phyloP scores from a whole-genome alignment of 257 asterid genomes.

The Solanum raphanifolium region DNA sequence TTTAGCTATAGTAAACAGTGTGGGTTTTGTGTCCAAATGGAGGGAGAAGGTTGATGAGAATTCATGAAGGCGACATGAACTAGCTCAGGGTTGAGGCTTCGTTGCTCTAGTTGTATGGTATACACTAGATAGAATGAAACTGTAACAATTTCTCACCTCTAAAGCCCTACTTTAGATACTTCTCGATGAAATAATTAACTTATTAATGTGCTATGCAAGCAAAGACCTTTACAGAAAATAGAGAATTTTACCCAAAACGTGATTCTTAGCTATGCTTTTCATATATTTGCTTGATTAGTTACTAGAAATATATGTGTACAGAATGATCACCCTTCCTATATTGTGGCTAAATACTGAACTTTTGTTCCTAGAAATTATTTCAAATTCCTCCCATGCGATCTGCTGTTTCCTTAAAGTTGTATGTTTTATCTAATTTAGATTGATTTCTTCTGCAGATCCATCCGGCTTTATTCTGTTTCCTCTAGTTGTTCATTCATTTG shows the following conservation, averaged over 20 bases:
- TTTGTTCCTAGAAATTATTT: neutral
- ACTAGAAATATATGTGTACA: neutral
- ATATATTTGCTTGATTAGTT: neutral
- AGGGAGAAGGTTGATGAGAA: neutral
- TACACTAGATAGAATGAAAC: neutral
- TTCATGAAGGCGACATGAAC: neutral
- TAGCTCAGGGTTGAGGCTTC: neutral
- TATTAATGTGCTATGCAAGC: neutral
- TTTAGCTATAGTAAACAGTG: neutral
- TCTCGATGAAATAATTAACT: neutral
- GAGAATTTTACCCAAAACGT: neutral
- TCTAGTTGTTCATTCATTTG: conserved; percentile 97
- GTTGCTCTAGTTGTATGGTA: neutral
- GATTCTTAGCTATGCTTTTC: neutral
- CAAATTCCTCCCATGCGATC: neutral
- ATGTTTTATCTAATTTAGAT: neutral
- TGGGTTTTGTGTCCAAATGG: neutral
- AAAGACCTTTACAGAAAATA: neutral
- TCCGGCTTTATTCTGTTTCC: conserved; percentile 97
- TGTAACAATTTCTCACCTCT: neutral
- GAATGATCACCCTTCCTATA: neutral
- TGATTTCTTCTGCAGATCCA: conserved; percentile 67
- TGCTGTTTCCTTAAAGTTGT: neutral
- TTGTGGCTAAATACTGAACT: neutral
- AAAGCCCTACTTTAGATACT: neutral